These are phyloP conservation scores for Lecanoromycetidae sp. DNA, from an alignment of 2,329 filamentous ascomycete species.

Conservation along the genomic window DNA sequence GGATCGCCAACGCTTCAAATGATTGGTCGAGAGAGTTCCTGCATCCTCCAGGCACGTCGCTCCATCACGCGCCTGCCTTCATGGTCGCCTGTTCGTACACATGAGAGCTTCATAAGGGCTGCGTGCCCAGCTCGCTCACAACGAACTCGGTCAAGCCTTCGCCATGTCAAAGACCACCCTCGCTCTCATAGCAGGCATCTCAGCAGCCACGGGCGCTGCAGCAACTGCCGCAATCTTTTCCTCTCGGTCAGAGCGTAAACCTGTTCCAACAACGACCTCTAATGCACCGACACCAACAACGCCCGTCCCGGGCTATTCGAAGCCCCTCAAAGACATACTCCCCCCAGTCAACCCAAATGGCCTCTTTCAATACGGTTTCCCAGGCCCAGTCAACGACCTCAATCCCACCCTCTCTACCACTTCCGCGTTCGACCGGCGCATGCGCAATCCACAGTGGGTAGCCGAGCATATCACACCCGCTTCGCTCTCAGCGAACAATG, in stretches of 20 bases:
- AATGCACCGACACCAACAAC: constrained; percentile 19
- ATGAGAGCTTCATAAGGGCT: constrained; percentile 4
- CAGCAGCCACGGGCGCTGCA: constrained; percentile 64
- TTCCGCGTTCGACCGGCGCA: constrained; percentile 80
- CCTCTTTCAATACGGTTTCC: constrained; percentile 79
- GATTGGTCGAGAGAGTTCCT: constrained; percentile 11
- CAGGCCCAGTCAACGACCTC: constrained; percentile 76
- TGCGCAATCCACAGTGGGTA: constrained; percentile 87
- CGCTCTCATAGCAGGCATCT: constrained; percentile 61
- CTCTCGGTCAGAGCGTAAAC: constrained; percentile 34
- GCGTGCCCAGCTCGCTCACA: background rate
- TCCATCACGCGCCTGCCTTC: constrained; percentile 11
- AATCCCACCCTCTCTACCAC: constrained; percentile 64
- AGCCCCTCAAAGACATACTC: constrained; percentile 26
- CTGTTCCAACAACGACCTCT: constrained; percentile 24
- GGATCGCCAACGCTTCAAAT: background rate
- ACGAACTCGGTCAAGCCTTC: too few relatives aligned
- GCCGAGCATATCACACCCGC: constrained; percentile 89
- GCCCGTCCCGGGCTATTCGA: constrained; percentile 26
- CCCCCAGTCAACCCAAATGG: constrained; percentile 59
- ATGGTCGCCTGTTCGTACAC: constrained; percentile 7
- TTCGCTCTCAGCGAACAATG: constrained; percentile 62
- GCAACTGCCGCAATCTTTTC: constrained; percentile 57
- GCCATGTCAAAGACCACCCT: constrained; percentile 73
- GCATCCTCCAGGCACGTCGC: constrained; percentile 2